Percentiles rank a stretch among this genome's conserved stretches.
Conservation (phyloP, 345 rosid genomes). For the Rhodomyrtus tomentosa region DNA sequence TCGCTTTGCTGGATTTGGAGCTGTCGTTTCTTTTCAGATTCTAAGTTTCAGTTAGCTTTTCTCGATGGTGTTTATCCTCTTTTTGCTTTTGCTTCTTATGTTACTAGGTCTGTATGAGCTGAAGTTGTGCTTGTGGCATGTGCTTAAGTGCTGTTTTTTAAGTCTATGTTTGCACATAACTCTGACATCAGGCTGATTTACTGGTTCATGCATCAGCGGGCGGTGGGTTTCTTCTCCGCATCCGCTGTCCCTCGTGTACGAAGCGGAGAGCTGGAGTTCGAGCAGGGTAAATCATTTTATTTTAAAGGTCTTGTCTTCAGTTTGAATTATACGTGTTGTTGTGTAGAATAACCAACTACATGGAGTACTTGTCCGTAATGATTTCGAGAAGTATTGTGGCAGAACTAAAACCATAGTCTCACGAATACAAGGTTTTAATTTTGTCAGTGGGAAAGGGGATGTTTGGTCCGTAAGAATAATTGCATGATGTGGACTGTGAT, state of each 20-base stretch:
- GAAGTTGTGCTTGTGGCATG: background rate
- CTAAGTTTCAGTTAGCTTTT: background rate
- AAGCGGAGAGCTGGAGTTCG: slow-evolving; percentile 77
- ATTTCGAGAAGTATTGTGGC: background rate
- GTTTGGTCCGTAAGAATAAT: background rate
- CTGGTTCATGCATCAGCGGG: slow-evolving; percentile 92
- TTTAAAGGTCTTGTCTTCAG: background rate
- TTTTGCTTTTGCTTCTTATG: background rate
- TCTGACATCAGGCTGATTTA: slow-evolving; percentile 85
- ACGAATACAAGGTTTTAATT: background rate
- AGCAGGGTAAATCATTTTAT: slow-evolving; percentile 39
- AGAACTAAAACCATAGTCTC: background rate
- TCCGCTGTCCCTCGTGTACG: slow-evolving; percentile 51
- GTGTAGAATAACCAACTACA: background rate
- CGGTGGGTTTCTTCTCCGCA: slow-evolving; percentile 66
- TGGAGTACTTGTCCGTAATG: background rate
- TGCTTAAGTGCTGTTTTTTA: slow-evolving; percentile 5
- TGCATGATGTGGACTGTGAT: slow-evolving; percentile 3
- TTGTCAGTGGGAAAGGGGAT: background rate
- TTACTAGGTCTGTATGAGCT: background rate
- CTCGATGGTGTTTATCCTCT: background rate
- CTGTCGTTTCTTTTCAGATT: background rate
- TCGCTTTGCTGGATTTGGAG: slow-evolving; percentile 1
- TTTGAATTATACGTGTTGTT: background rate
- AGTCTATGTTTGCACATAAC: slow-evolving; percentile 37